Base-by-base conservation (phyloP, 2,329 filamentous ascomycete species). In the Aspergillus fijiensis region DNA sequence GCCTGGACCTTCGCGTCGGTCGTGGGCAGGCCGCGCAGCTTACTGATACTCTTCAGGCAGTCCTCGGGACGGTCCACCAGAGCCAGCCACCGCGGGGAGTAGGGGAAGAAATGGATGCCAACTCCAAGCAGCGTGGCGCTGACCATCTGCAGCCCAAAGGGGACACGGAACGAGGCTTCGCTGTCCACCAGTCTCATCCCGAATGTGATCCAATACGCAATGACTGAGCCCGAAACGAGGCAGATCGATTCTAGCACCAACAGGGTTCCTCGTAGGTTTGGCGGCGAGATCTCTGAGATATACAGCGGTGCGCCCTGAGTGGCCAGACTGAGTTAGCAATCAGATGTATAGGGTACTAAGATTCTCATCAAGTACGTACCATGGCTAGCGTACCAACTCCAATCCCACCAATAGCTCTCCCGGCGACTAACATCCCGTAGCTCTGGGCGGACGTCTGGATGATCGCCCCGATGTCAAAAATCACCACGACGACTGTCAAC, bases 51-150 rank as follows among this genome's bases (percentile, higher is more conserved):
- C 0, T 60, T 62, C 3, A 81, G 83, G 1, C 88, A 85, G 47
- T 87, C 79, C 60, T 90, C 87, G 86, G 87, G 89, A 63, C 87
- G 82, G 66, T 89, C 87, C 66, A 85, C 81, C 65, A 86, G 85
- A 25, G 87, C 88, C 25, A 89, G 82, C 84, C 85, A 90, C 64
- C 88, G 82, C 16, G 88, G 87, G 5, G 85, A 87, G 67, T 89
- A 87, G 67, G 62, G 79, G 48, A 82, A 75, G 66, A 82, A 77
- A 25, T 72, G 62, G 27, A 83, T 80, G 9, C 79, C 79, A 31
- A 69, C 59, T 5, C 76, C 79, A 2, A 81, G 72, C 19, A 80
- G 67, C 3, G 77, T 63, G 10, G 77, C 77, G 4, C 76, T 74
- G 4, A 79, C 65, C 65, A 80, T 79, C 60, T 83, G 79, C 11